These are phyloP conservation scores for Lojkania enalia DNA, from an alignment of 2,329 filamentous ascomycete genomes.

Conservation along the genomic window DNA sequence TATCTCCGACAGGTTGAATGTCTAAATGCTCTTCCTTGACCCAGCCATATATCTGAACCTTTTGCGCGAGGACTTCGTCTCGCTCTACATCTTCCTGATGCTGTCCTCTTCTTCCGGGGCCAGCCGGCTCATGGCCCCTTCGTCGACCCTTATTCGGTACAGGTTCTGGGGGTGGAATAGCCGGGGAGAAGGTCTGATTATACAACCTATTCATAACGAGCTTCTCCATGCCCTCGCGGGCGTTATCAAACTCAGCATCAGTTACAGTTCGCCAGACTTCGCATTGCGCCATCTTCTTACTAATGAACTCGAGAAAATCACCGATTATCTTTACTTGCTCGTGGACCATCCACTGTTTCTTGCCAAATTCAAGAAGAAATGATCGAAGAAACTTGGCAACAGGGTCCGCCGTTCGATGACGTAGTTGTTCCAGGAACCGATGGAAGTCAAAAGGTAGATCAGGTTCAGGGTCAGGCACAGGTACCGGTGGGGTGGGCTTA, in stretches of 20 bases:
- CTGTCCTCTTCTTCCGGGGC: slow-evolving; percentile 86
- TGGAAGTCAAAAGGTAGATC: slow-evolving; percentile 95
- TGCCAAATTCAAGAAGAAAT: slow-evolving; percentile 91
- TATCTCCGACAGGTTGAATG: slow-evolving; percentile 81
- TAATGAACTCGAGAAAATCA: slow-evolving; percentile 94
- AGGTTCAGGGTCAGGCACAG: slow-evolving; percentile 68
- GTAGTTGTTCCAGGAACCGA: slow-evolving; percentile 90
- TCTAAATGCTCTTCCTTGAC: slow-evolving; percentile 91
- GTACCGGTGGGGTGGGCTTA: slow-evolving; percentile 59
- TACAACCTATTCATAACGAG: slow-evolving; percentile 98
- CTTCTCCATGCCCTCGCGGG: slow-evolving; percentile 98
- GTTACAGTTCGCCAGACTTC: slow-evolving; percentile 96
- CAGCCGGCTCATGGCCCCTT: slow-evolving; percentile 61
- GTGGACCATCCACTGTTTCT: slow-evolving; percentile 99
- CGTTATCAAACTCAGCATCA: slow-evolving; percentile 97
- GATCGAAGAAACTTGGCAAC: slow-evolving; percentile 95
- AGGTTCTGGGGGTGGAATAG: slow-evolving; percentile 79
- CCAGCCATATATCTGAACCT: slow-evolving; percentile 97
- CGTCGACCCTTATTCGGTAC: slow-evolving; percentile 69
- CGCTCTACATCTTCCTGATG: slow-evolving; percentile 98
- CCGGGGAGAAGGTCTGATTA: slow-evolving; percentile 92
- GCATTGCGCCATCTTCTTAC: slow-evolving; percentile 96
- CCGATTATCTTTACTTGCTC: slow-evolving; percentile 99
- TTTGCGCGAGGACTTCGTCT: slow-evolving; percentile 93
- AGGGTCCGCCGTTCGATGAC: slow-evolving; percentile 96